phyloP scores from a whole-genome alignment of 2,329 filamentous ascomycete genomes.

The Coleophoma cylindrospora region DNA sequence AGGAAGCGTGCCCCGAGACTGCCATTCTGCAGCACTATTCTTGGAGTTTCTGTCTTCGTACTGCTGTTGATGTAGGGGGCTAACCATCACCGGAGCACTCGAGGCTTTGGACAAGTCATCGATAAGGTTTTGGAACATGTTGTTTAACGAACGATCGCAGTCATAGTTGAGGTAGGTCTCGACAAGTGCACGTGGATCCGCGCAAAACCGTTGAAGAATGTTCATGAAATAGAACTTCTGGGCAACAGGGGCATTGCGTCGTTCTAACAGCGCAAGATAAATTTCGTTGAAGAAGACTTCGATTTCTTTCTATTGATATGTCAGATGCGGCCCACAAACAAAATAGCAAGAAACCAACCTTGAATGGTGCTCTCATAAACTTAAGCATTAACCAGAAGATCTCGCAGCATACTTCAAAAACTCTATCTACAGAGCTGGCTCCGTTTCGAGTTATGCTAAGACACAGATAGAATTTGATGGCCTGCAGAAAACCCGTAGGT shows the following conservation, averaged over 20 bases:
- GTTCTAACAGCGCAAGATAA: constrained; percentile 86
- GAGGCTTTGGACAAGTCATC: constrained; percentile 90
- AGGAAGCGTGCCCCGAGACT: constrained; percentile 77
- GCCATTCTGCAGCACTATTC: constrained; percentile 67
- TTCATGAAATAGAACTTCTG: constrained; percentile 92
- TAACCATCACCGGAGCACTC: constrained; percentile 71
- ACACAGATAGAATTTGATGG: constrained; percentile 94
- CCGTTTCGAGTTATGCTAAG: constrained; percentile 93
- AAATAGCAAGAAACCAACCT: constrained; percentile 47
- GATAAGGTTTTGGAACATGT: constrained; percentile 93
- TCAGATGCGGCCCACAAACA: constrained; percentile 1
- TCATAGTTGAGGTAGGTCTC: constrained; percentile 98
- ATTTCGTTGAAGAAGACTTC: constrained; percentile 98
- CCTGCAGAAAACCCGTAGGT: constrained; percentile 86
- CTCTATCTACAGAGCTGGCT: constrained; percentile 82
- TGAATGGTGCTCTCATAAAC: constrained; percentile 87
- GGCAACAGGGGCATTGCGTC: constrained; percentile 76
- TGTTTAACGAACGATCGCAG: constrained; percentile 91
- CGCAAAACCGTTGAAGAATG: constrained; percentile 77
- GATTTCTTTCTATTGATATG: constrained; percentile 72
- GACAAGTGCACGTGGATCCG: constrained; percentile 82
- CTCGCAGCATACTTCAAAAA: constrained; percentile 94
- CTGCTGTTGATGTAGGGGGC: constrained; percentile 72
- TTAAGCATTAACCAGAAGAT: constrained; percentile 98
- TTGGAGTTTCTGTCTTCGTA: constrained; percentile 72